phyloP scores from a whole-genome alignment of 768 basidiomycete genomes.

The Rubroboletus pulcherrimus region DNA sequence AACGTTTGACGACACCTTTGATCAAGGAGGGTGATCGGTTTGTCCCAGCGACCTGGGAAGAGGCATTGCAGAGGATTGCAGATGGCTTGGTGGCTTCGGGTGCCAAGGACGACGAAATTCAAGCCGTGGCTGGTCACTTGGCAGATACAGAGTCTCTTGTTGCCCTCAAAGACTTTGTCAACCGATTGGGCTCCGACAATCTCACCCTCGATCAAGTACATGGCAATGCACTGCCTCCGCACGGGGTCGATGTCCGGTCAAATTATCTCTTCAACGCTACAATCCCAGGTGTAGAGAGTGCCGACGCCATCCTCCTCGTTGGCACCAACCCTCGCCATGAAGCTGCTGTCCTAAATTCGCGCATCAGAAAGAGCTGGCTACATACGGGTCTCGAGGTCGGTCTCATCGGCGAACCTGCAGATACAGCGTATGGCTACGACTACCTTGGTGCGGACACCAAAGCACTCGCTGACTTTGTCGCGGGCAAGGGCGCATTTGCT shows the following conservation, averaged over 20 bases:
- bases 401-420: conserved; percentile 84
- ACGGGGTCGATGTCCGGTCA: conserved; percentile 86
- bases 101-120: conserved; percentile 88
- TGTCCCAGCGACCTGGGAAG: conserved; percentile 86
- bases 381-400: conserved; percentile 84
- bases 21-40: conserved; percentile 92
- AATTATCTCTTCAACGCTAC: conserved; percentile 97
- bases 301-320: conserved; percentile 89
- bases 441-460: conserved; percentile 78
- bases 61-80: conserved; percentile 73
- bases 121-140: conserved; percentile 88
- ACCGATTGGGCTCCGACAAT: conserved; percentile 94
- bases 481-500: conserved; percentile 76
- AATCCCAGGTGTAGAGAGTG: conserved; percentile 85
- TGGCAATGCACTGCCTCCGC: conserved; percentile 65
- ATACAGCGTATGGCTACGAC: conserved; percentile 91
- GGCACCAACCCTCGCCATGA: conserved; percentile 98
- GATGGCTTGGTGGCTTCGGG: conserved; percentile 78
- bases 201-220: conserved; percentile 71
- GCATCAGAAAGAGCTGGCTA: conserved; percentile 93
- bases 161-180: conserved; percentile 88
- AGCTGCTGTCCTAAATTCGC: conserved; percentile 94
- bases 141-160: conserved; percentile 94
- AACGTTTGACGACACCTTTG: conserved; percentile 89
- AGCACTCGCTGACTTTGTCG: conserved; percentile 71